Base-by-base conservation (phyloP, 2,329 filamentous ascomycete genomes). In the Nigrograna mackinnonii region DNA sequence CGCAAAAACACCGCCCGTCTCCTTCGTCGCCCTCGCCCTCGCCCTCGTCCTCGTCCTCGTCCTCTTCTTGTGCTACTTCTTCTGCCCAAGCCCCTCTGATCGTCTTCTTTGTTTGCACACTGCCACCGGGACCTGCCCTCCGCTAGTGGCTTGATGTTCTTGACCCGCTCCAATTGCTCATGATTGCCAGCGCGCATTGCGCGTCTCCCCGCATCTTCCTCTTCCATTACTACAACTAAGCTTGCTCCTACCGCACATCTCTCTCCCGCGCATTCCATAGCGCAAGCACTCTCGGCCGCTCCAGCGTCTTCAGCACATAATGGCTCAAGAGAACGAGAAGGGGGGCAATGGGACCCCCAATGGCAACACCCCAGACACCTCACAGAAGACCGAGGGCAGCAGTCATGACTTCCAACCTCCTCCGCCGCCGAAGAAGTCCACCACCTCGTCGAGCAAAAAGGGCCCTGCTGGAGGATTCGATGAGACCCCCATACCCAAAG, bases 381-480 rank as follows among this genome's bases (percentile, higher is more conserved):
- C 37, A 4, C 11, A 42, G 30, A 45, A 49, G 39, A 30, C 28
- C 6, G 42, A 43, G 35, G 42, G 17, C 14, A 19, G 24, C 43
- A 40, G 26, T 35, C 38, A 43, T 13, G 14, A 9, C 17, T 36
- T 43, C 11, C 37, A 35, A 5, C 12, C 28, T 9, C 47, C 55
- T 14, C 46, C 42, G 14, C 55, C 50, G 47, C 61, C 58, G 47
- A 54, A 45, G 31, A 64, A 60, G 52, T 50, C 54, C 33, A 63
- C 53, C 31, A 43, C 26, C 38, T 50, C 52, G 35, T 58, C 48
- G 44, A 62, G 47, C 35, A 45, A 60, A 20, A 66, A 67, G 50
- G 67, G 67, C 33, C 89, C 88, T 0, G 80, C 85, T 0, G 91
- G 91, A 21, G 91, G 91, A 22, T 94, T 83, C 66, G 91, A 95